Base-by-base conservation (phyloP, 2,329 filamentous ascomycete species). In the Penicillium sp. region DNA sequence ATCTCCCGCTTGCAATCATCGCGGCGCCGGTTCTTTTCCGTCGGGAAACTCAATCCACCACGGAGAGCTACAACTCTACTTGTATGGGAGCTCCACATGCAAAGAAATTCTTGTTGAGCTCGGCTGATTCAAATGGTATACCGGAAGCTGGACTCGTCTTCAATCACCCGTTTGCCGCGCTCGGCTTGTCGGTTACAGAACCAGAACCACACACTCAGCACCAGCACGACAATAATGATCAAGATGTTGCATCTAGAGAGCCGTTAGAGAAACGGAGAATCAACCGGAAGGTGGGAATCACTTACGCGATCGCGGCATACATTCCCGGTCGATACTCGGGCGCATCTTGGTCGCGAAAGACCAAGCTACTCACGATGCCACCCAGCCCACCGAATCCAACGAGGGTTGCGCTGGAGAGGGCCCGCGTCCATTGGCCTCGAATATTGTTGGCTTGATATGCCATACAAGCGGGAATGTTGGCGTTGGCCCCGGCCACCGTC, bases 401-500 rank as follows among this genome's bases (percentile, higher is more conserved):
- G 2, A 90, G 73, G 0, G 80, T 82, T 2, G 85, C 84, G 42
- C 79, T 84, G 59, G 79, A 82, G 50, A 92, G 81, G 1, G 85
- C 85, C 32, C 87, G 78, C 68, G 90, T 93, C 85, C 85, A 93
- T 66, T 92, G 85, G 0, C 85, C 86, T 36, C 84, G 80, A 55
- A 93, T 82, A 64, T 93, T 93, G 66, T 90, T 92, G 28, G 85
- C 84, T 67, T 90, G 85, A 67, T 86, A 92, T 0, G 84, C 76
- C 69, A 93, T 78, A 30, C 78, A 71, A 1, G 79, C 72, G 0
- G 87, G 86, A 3, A 90, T 72, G 58, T 92, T 92, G 48, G 80
- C 76, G 62, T 88, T 88, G 47, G 81, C 79, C 6, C 84, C 85
- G 0, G 83, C 82, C 0, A 83, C 82, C n/a, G 79, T 74, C 32